Conservation (phyloP, 306 rosid genomes). For the Pyrus pyrifolia region DNA sequence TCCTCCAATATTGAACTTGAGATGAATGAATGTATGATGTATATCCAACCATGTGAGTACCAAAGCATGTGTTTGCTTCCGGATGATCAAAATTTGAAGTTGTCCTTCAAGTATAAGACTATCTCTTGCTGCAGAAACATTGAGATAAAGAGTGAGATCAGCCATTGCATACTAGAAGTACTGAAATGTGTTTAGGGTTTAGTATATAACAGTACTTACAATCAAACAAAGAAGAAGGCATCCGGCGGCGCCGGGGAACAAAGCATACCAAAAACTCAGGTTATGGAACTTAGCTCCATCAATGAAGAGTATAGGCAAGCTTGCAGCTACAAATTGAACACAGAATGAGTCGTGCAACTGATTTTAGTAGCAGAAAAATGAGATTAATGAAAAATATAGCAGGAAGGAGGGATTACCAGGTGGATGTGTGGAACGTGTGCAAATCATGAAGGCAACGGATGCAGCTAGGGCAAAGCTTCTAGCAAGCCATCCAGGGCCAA, state of each 20-base stretch:
- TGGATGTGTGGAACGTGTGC: conserved; percentile 63
- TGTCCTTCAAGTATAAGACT: conserved; percentile 64
- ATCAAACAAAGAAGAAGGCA: conserved; percentile 70
- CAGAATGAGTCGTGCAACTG: background rate
- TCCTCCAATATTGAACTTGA: background rate
- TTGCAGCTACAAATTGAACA: conserved; percentile 53
- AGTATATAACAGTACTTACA: conserved; percentile 32
- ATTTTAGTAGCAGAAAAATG: background rate
- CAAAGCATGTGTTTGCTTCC: conserved; percentile 3
- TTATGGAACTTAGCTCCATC: conserved; percentile 77
- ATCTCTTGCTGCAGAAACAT: conserved; percentile 62
- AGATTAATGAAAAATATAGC: background rate
- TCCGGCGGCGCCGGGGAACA: conserved; percentile 74
- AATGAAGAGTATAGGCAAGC: conserved; percentile 83
- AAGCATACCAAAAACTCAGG: conserved; percentile 68
- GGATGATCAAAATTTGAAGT: conserved; percentile 56
- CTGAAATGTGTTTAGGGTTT: background rate
- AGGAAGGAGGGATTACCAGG: conserved; percentile 44
- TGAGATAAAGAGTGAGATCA: background rate
- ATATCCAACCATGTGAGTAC: background rate
- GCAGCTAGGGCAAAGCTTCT: conserved; percentile 63
- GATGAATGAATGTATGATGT: background rate
- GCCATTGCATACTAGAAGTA: background rate
- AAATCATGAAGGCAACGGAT: conserved; percentile 81
- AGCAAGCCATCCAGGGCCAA: conserved; percentile 94